Conservation (phyloP, 805 yeast genomes). For the Schwanniomyces polymorphus region DNA sequence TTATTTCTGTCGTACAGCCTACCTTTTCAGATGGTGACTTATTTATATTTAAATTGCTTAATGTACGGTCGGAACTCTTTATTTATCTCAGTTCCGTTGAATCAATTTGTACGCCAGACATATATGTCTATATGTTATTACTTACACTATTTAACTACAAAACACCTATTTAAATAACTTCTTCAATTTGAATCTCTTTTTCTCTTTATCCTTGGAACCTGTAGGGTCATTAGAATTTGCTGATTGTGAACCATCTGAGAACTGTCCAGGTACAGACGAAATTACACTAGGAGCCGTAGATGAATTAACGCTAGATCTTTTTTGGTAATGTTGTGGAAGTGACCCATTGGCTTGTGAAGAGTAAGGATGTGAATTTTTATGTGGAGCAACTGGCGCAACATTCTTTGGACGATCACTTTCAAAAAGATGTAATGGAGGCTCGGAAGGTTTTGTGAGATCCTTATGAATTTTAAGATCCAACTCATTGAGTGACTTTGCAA, state of each 20-base stretch:
- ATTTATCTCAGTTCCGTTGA: too few relatives aligned
- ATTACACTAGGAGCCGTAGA: not conserved
- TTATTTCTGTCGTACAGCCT: too few relatives aligned
- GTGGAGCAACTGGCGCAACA: slow-evolving; percentile 7
- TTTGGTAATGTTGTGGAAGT: slow-evolving; percentile 28
- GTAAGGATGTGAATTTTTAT: slow-evolving; percentile 9
- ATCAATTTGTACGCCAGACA: too few relatives aligned
- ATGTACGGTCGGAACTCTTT: too few relatives aligned
- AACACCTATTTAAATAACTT: slow-evolving; percentile 37
- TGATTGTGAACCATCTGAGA: slow-evolving; percentile 2
- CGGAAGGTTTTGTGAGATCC: slow-evolving; percentile 25
- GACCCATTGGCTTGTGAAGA: not conserved
- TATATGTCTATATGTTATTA: too few relatives aligned
- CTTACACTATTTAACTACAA: too few relatives aligned
- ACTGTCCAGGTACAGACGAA: slow-evolving; percentile 1
- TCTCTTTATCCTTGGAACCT: slow-evolving; percentile 20
- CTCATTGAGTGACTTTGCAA: slow-evolving; percentile 36
- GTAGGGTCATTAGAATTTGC: slow-evolving; percentile 5
- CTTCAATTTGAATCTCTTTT: slow-evolving; percentile 47
- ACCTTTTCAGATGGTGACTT: too few relatives aligned
- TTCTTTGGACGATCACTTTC: slow-evolving; percentile 26
- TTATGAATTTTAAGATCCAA: slow-evolving; percentile 38
- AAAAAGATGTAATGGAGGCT: slow-evolving; percentile 46
- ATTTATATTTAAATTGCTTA: too few relatives aligned
- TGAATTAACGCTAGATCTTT: slow-evolving; percentile 7